Evolutionary conservation across 306 rosid genomes (phyloP).

Genomic region (Fragaria ananassa): DNA sequence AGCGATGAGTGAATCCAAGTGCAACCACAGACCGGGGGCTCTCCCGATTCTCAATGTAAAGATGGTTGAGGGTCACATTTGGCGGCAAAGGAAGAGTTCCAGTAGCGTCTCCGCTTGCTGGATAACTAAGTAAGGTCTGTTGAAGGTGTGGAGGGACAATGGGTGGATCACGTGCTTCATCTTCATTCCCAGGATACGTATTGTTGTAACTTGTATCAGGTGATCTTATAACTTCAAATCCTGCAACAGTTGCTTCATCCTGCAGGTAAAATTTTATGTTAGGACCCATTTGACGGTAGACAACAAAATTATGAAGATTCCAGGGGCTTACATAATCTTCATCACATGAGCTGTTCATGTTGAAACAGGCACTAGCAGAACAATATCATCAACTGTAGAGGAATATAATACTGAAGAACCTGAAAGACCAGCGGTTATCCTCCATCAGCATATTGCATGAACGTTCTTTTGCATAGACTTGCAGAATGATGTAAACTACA

Average conservation of each 20-base stretch:
- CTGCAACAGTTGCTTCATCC: slow-evolving; percentile 71
- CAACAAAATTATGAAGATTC: slow-evolving; percentile 26
- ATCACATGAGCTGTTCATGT: slow-evolving; percentile 57
- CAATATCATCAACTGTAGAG: slow-evolving; percentile 46
- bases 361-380: slow-evolving; percentile 39
- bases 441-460: slow-evolving; percentile 18
- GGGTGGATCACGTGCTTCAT: slow-evolving; percentile 89
- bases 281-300: slow-evolving; percentile 21
- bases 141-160: slow-evolving; percentile 75
- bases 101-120: slow-evolving; percentile 44
- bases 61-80: slow-evolving; percentile 77
- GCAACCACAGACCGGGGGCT: slow-evolving; percentile 78
- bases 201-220: slow-evolving; percentile 85
- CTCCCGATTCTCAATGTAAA: slow-evolving; percentile 81
- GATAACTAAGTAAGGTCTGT: slow-evolving; percentile 52
- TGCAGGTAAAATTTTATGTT: slow-evolving; percentile 36
- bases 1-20: slow-evolving; percentile 88
- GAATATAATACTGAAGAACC: slow-evolving; percentile 36
- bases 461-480: background rate
- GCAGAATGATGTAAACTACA: background rate
- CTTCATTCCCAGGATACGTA: slow-evolving; percentile 63
- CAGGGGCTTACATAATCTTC: slow-evolving; percentile 59
- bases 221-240: slow-evolving; percentile 82
- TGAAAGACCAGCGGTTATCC: slow-evolving; percentile 35
- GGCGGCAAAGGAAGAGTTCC: slow-evolving; percentile 67